phyloP scores from a whole-genome alignment of 202 grass and related monocot species.

The Musa balbisiana region DNA sequence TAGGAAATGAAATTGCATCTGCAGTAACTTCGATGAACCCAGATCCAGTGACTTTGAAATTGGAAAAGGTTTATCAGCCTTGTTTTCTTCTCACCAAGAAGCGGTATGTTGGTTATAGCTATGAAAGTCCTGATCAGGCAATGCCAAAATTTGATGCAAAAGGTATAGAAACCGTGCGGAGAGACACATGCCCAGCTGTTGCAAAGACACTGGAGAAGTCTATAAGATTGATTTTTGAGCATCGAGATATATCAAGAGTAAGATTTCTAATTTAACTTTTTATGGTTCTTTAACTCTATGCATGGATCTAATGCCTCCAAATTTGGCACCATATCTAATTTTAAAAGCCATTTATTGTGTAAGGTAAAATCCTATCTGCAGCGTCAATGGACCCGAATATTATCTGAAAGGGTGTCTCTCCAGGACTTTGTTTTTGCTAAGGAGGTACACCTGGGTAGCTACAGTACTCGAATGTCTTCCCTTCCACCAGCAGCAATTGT shows the following conservation, averaged over 20 bases:
- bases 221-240: slow-evolving; percentile 86
- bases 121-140: slow-evolving; percentile 64
- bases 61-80: slow-evolving; percentile 84
- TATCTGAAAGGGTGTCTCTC: slow-evolving; percentile 72
- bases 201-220: slow-evolving; percentile 89
- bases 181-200: slow-evolving; percentile 82
- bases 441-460: slow-evolving; percentile 75
- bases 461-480: slow-evolving; percentile 50
- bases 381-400: slow-evolving; percentile 80
- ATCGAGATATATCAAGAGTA: slow-evolving; percentile 67
- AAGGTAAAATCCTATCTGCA: slow-evolving; percentile 79
- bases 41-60: slow-evolving; percentile 76
- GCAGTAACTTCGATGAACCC: slow-evolving; percentile 71
- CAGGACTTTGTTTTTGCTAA: slow-evolving; percentile 92
- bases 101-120: slow-evolving; percentile 96
- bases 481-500: slow-evolving; percentile 88
- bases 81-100: slow-evolving; percentile 99
- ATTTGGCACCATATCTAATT: slow-evolving; percentile 9
- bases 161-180: slow-evolving; percentile 85
- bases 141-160: slow-evolving; percentile 84
- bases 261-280: slow-evolving; percentile 21
- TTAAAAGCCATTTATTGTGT: slow-evolving; percentile 27
- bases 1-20: slow-evolving; percentile 92
- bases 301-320: background rate
- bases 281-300: slow-evolving; percentile 3